phyloP scores from a whole-genome alignment of 2,329 filamentous ascomycete genomes.

The Lachnellula cervina region DNA sequence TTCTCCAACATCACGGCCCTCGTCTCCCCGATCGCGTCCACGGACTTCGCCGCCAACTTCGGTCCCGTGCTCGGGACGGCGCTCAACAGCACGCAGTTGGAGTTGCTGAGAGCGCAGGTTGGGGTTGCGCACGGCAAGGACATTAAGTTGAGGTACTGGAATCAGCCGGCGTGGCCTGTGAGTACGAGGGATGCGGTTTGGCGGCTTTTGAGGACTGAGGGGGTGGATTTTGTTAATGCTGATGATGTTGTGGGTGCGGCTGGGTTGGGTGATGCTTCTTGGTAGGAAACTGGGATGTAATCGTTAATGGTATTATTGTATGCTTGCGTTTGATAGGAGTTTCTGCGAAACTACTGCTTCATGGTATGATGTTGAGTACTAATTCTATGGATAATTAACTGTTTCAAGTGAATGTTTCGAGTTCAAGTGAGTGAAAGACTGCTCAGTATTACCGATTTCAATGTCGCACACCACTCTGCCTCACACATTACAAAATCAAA shows the following conservation, averaged over 20 bases:
- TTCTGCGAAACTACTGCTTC: too few species aligned
- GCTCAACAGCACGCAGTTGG: constrained; percentile 42
- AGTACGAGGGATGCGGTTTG: constrained; percentile 50
- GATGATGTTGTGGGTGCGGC: constrained; percentile 45
- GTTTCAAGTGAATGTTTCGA: too few species aligned
- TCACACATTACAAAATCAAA: too few species aligned
- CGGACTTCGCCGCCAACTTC: constrained; percentile 49
- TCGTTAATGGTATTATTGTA: too few species aligned
- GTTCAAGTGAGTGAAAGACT: too few species aligned
- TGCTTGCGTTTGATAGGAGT: too few species aligned
- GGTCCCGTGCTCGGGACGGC: constrained; percentile 44
- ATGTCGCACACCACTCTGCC: too few species aligned
- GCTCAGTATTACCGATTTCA: too few species aligned
- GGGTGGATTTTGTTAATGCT: constrained; percentile 55
- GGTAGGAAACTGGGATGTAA: too few species aligned
- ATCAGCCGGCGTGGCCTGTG: constrained; percentile 52
- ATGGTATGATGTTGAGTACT: too few species aligned
- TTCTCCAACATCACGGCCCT: constrained; percentile 27
- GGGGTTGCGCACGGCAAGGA: constrained; percentile 44
- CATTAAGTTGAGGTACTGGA: constrained; percentile 53
- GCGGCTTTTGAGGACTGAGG: constrained; percentile 47
- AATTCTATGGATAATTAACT: too few species aligned
- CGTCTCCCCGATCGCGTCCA: constrained; percentile 43
- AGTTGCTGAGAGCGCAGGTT: constrained; percentile 41
- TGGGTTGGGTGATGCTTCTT: constrained; percentile 9